Conservation (phyloP, 1,284 basidiomycete species). For the Papiliotrema nemorosa region DNA sequence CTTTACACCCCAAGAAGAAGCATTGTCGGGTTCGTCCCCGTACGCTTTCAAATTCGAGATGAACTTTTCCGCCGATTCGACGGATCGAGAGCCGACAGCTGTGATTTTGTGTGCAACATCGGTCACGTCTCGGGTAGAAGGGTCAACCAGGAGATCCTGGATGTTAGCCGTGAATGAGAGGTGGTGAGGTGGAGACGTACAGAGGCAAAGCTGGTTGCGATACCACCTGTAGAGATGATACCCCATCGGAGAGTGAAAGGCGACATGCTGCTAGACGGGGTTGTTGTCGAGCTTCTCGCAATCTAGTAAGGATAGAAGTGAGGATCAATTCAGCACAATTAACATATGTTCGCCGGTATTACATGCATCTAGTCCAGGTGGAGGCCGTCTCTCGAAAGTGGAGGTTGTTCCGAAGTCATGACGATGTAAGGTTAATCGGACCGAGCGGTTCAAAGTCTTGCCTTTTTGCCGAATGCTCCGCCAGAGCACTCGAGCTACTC, state of each 20-base stretch:
- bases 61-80: slow-evolving; percentile 68
- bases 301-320: too few species aligned
- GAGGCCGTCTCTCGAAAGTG: too few species aligned
- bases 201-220: slow-evolving; percentile 37
- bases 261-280: not conserved
- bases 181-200: slow-evolving; percentile 13
- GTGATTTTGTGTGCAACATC: slow-evolving; percentile 73
- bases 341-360: too few species aligned
- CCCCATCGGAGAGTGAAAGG: slow-evolving; percentile 42
- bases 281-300: too few species aligned
- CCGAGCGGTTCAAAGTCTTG: too few species aligned
- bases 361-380: too few species aligned
- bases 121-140: slow-evolving; percentile 56
- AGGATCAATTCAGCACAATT: too few species aligned
- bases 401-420: too few species aligned
- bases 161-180: not conserved
- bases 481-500: too few species aligned
- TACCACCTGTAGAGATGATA: slow-evolving; percentile 50
- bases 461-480: too few species aligned
- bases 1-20: slow-evolving; percentile 28
- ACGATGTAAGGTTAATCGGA: too few species aligned
- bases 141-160: slow-evolving; percentile 35
- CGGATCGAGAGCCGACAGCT: slow-evolving; percentile 74
- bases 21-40: slow-evolving; percentile 3
- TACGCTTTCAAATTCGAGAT: slow-evolving; percentile 52